These are phyloP conservation scores for Cyclotella distinguenda DNA, from an alignment of 108 stramenopile genomes.

Conservation along the genomic window DNA sequence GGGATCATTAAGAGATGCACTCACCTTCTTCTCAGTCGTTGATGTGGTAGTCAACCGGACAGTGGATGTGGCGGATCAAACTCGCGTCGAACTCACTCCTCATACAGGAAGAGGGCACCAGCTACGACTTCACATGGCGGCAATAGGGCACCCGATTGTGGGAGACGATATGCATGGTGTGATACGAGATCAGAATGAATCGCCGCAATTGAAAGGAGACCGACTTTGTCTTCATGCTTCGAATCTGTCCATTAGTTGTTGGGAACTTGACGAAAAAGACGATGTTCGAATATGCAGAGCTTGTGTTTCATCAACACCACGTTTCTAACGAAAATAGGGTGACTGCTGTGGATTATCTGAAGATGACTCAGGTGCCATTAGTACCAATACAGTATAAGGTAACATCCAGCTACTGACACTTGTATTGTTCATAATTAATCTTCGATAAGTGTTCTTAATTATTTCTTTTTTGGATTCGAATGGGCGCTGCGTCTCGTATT, in stretches of 20 bases:
- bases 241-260: constrained; percentile 16
- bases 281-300: background rate
- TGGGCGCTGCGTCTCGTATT: too few species aligned
- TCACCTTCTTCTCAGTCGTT: constrained; percentile 36
- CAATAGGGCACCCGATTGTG: constrained; percentile 61
- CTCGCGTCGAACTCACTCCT: constrained; percentile 48
- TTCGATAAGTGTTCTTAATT: too few species aligned
- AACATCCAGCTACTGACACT: too few species aligned
- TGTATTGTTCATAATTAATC: too few species aligned
- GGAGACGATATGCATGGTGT: constrained; percentile 31
- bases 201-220: background rate
- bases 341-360: background rate
- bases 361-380: background rate
- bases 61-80: constrained; percentile 6
- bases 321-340: background rate
- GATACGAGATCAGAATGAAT: background rate
- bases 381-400: too few species aligned
- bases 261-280: background rate
- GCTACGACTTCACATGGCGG: constrained; percentile 62
- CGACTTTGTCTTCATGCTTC: constrained; percentile 23
- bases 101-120: constrained; percentile 77
- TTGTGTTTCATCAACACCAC: background rate
- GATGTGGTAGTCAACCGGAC: constrained; percentile 8
- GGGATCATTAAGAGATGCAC: constrained; percentile 44
- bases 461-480: too few species aligned